Base-by-base conservation (phyloP, 2,329 filamentous ascomycete species). In the Nemania sp. region DNA sequence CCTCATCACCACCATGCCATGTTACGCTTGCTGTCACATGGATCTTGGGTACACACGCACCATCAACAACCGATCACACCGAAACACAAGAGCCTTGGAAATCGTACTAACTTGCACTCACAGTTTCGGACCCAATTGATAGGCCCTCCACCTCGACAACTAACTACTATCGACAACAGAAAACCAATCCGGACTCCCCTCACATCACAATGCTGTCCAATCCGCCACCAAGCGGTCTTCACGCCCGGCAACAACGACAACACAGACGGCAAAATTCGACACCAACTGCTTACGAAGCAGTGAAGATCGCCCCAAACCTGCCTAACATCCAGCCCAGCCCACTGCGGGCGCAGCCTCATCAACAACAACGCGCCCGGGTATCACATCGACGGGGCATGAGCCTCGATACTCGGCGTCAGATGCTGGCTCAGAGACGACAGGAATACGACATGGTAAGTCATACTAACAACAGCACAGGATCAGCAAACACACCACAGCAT, bases 181-280 rank as follows among this genome's bases (percentile, higher is more conserved):
- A 62, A 60, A 70, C 64, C 71, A 67, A 77, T 86, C 87, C 87
- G 87, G 86, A 89, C 87, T 90, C 79, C 66, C 83, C 81, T 86
- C 85, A 83, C 87, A 65, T 83, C 80, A 85, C 82, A 79, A 93
- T 93, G 90, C 88, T 92, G 87, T 90, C 90, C 80, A 87, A 89
- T 81, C 82, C 86, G 76, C 82, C 85, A 73, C 57, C 60, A 45
- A 86, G 83, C 79, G 87, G 82, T 82, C 86, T 91, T 81, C 88
- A 91, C 76, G 84, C 84, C 78, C 87, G 87, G 77, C 86, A 88
- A 77, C 86, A 88, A 76, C 86, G 86, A 79, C 84, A 87, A 78
- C 92, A 96, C 80, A 86, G 91, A 77, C 90, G 92, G 80, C 92
- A 96, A 81, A 89, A 91, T 73, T 97, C 92, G 72, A 94, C 90